Evolutionary conservation across 2,329 filamentous ascomycete genomes (phyloP).

Genomic region (Tolypocladium tropicale): DNA sequence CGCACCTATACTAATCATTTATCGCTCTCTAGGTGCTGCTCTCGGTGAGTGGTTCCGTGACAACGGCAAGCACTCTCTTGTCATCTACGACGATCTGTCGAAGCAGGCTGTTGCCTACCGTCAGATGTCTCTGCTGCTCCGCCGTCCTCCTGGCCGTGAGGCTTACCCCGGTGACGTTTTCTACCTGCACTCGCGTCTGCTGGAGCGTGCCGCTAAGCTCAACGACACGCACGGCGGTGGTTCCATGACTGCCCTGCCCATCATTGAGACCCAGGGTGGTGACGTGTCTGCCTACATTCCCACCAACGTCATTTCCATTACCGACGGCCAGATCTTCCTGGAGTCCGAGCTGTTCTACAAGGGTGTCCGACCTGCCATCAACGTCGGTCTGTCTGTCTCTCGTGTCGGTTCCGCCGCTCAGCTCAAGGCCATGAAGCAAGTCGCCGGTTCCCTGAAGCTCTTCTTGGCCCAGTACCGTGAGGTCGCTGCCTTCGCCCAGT

Average conservation of each 20-base stretch:
- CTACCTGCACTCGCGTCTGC: constrained; percentile 98
- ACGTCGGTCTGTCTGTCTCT: constrained; percentile 99
- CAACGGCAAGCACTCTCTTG: constrained; percentile 75
- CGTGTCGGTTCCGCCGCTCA: constrained; percentile 99
- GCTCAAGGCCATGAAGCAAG: constrained; percentile 99
- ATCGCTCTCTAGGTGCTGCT: constrained; percentile 17
- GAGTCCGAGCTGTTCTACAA: constrained; percentile 99
- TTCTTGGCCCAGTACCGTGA: constrained; percentile 99
- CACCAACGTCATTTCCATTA: constrained; percentile 99
- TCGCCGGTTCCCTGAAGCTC: constrained; percentile 98
- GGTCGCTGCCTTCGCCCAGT: constrained; percentile 98
- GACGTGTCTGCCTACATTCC: constrained; percentile 99
- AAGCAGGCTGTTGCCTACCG: constrained; percentile 98
- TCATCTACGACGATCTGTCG: constrained; percentile 90
- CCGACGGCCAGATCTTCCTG: constrained; percentile 99
- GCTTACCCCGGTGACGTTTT: constrained; percentile 98
- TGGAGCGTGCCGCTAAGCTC: constrained; percentile 99
- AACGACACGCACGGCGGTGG: constrained; percentile 90
- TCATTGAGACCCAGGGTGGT: constrained; percentile 99
- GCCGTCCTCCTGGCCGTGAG: constrained; percentile 97
- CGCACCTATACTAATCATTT: not conserved
- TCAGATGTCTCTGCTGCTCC: constrained; percentile 97
- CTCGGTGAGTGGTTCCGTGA: constrained; percentile 71
- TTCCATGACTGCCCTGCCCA: constrained; percentile 90
- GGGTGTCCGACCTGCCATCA: constrained; percentile 99